Evolutionary conservation across 2,329 filamentous ascomycete species (phyloP), one percentile per base, ranked within the genome.

Genomic region (Claviceps digitariae): DNA sequence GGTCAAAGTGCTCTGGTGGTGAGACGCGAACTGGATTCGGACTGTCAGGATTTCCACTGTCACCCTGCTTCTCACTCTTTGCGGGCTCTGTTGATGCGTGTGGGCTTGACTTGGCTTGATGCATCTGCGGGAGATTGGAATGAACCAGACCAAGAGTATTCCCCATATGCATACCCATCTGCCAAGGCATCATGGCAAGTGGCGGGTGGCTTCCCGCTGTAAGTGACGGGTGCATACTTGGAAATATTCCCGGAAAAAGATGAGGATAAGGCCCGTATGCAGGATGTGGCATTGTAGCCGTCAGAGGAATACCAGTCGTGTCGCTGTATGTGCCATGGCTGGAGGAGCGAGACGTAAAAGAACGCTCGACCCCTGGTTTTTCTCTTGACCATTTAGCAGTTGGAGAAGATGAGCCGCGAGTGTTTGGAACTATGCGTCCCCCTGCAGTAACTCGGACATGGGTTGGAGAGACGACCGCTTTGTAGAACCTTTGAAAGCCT

Each of bases 401-500:
- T 2, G 77, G 77, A 9, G 79, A 81, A 5, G 69, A 68, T 2
- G 74, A 69, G 13, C 69, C 73, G 45, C 80, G 74, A 36, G 74
- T 82, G 60, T 84, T 84, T 49, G 81, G 81, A 1, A 85, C 82
- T 59, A 85, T 84, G 40, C 80, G 74, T 44, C 82, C 82, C 54
- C 82, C 81, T 55, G 82, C 82, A 21, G 82, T 85, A 50, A 85
- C 82, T 17, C 82, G 77, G 57, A 84, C 76, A 63, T 84, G 80
- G 15, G 79, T 82, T 8, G 82, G 82, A 36, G 82, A 85, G 4
- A 79, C 74, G n/a, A 84, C 82, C 12, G 81, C 80, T 62, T 82
- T 81, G 67, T 81, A 84, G 62, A 85, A 85, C 51, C 76, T 73
- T 63, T 82, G 77, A 59, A 85, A 85, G n/a, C 82, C 82, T 63